A percentile compares a stretch with the other conserved stretches of the same genome.
Evolutionary conservation across 2,329 filamentous ascomycete species (phyloP).

Genomic region (Penicillium janthinellum): DNA sequence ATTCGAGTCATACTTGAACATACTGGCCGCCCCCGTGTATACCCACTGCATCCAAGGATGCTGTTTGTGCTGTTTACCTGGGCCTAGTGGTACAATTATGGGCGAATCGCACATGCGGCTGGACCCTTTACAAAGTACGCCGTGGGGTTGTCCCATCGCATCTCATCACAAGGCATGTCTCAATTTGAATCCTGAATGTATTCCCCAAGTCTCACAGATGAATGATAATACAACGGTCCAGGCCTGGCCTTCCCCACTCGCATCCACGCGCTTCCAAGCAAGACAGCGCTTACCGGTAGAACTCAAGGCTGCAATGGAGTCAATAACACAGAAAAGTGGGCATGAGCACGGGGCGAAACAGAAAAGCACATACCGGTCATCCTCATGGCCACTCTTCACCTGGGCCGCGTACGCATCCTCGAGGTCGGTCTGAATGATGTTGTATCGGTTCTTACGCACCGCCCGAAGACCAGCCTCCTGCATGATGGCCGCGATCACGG

Average conservation of each 20-base stretch:
- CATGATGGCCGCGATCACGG: conserved; percentile 98
- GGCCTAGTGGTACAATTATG: neutral
- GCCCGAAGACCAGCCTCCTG: conserved; percentile 94
- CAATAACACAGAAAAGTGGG: conserved; percentile 42
- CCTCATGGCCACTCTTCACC: conserved; percentile 79
- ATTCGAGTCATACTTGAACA: neutral
- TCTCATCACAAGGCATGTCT: conserved; percentile 1
- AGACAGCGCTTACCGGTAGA: conserved; percentile 65
- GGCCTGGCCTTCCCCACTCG: conserved; percentile 27
- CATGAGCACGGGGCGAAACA: neutral
- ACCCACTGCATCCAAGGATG: neutral
- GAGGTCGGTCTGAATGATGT: conserved; percentile 95
- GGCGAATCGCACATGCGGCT: neutral
- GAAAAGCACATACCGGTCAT: conserved; percentile 55
- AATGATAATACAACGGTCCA: conserved; percentile 35
- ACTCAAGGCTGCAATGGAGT: conserved; percentile 75
- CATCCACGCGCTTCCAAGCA: conserved; percentile 7
- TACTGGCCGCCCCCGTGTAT: neutral
- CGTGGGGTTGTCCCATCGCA: neutral
- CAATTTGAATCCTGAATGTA: conserved; percentile 8
- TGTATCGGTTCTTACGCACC: conserved; percentile 96
- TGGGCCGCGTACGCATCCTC: conserved; percentile 97
- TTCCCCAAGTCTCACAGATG: conserved; percentile 23
- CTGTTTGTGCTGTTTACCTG: neutral
- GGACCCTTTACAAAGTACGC: neutral